Evolutionary conservation across 2,329 filamentous ascomycete species (phyloP).

Genomic region (Fusarium sp.): DNA sequence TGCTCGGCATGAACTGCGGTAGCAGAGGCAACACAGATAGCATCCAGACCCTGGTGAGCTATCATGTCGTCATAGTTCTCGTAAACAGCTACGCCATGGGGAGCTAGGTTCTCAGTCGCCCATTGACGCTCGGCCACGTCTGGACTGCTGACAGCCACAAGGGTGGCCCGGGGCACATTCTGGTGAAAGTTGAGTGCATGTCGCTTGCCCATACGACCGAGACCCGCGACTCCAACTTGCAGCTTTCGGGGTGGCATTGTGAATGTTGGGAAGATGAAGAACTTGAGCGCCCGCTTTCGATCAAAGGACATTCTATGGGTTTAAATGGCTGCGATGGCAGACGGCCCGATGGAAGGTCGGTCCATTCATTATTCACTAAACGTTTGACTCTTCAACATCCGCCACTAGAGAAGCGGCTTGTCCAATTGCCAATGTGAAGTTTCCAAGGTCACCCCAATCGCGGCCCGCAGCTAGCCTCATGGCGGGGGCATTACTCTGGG

Average conservation of each 20-base stretch:
- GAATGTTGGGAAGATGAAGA: background rate
- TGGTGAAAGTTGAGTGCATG: conserved; percentile 62
- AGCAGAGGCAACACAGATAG: conserved; percentile 54
- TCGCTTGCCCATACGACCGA: conserved; percentile 65
- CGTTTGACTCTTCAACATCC: background rate
- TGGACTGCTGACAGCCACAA: conserved; percentile 62
- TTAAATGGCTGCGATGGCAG: background rate
- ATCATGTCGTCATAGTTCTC: conserved; percentile 61
- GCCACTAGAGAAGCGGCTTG: background rate
- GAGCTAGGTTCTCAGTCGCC: conserved; percentile 57
- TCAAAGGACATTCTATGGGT: background rate
- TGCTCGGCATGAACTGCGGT: conserved; percentile 69
- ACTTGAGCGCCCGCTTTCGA: background rate
- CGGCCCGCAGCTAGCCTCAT: background rate
- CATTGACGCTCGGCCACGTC: conserved; percentile 58
- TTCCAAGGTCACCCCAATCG: background rate
- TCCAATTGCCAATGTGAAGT: background rate
- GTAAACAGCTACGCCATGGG: conserved; percentile 58
- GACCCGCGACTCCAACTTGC: conserved; percentile 60
- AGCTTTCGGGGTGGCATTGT: conserved; percentile 44
- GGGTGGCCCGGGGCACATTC: conserved; percentile 58
- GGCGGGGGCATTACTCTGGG: background rate
- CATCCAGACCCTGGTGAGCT: conserved; percentile 49
- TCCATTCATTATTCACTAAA: background rate
- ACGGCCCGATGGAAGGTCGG: background rate